Evolutionary conservation across 1,139 yeast genomes (phyloP).

Genomic region (Lodderomyces parapsilosis): DNA sequence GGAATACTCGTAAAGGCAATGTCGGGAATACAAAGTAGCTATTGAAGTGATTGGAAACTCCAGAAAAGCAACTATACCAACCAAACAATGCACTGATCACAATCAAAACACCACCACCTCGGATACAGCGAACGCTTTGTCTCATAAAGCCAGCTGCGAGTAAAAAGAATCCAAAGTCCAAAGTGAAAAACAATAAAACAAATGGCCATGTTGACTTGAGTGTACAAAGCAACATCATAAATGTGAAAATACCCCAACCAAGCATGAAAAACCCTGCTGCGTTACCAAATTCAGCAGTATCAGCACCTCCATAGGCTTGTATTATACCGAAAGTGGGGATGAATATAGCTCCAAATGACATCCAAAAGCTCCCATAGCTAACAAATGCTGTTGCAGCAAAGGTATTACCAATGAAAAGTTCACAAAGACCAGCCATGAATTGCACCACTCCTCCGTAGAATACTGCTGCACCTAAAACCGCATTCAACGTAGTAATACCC

Average conservation of each 20-base stretch:
- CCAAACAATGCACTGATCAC: slow-evolving; percentile 42
- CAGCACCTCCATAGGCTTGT: slow-evolving; percentile 49
- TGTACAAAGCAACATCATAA: slow-evolving; percentile 37
- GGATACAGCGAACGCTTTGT: slow-evolving; percentile 27
- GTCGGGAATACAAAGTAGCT: slow-evolving; percentile 23
- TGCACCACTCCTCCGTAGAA: slow-evolving; percentile 51
- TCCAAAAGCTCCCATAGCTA: slow-evolving; percentile 46
- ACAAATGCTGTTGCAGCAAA: slow-evolving; percentile 42
- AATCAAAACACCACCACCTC: slow-evolving; percentile 47
- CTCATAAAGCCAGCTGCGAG: slow-evolving; percentile 43
- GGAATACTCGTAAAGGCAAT: slow-evolving; percentile 1
- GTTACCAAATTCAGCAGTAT: slow-evolving; percentile 20
- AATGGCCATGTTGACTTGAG: slow-evolving; percentile 46
- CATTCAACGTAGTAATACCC: slow-evolving; percentile 36
- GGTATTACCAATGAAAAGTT: slow-evolving; percentile 33
- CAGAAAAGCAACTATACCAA: slow-evolving; percentile 41
- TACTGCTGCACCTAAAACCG: slow-evolving; percentile 41
- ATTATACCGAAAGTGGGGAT: slow-evolving; percentile 50
- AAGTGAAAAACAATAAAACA: slow-evolving; percentile 32
- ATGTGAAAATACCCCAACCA: slow-evolving; percentile 48
- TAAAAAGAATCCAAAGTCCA: slow-evolving; percentile 40
- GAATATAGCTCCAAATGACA: slow-evolving; percentile 36
- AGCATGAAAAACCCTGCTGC: slow-evolving; percentile 44
- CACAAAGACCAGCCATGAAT: slow-evolving; percentile 54
- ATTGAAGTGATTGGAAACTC: slow-evolving; percentile 30